Conservation (phyloP, 2,329 filamentous ascomycete genomes). For the Grosmannia huntii region DNA sequence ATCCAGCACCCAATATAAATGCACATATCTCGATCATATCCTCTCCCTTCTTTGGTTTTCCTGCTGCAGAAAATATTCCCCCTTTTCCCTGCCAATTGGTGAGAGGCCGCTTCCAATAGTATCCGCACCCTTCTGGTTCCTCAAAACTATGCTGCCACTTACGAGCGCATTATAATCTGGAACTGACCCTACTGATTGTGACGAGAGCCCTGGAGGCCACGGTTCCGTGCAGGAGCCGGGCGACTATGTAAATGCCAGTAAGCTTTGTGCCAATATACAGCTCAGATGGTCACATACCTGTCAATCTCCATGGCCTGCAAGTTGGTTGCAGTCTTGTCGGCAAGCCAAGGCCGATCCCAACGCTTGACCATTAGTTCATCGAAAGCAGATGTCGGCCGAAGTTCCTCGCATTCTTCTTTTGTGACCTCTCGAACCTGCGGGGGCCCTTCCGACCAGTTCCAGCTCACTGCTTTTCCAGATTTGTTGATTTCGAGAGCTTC, state of each 20-base stretch:
- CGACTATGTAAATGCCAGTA: background rate
- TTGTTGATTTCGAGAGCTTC: conserved; percentile 6
- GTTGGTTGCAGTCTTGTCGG: too few species aligned
- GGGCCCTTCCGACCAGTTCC: background rate
- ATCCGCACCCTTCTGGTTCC: background rate
- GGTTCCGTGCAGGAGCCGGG: background rate
- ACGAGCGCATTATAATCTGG: background rate
- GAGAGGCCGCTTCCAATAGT: too few species aligned
- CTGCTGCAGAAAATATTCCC: too few species aligned
- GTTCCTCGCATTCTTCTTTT: background rate
- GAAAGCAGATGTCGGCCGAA: background rate
- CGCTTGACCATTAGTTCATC: background rate
- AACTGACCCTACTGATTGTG: background rate
- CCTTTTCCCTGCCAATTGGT: too few species aligned
- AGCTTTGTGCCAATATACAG: background rate
- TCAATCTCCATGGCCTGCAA: background rate
- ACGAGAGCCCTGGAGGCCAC: conserved; percentile 9
- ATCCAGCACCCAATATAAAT: too few species aligned
- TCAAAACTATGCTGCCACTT: background rate
- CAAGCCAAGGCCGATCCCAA: background rate
- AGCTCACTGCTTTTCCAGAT: conserved; percentile 1
- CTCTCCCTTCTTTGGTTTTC: too few species aligned
- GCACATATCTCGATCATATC: too few species aligned
- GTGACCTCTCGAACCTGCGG: background rate
- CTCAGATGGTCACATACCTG: background rate